Conservation (phyloP, 1,284 basidiomycete species). For the Puccinia novopanici region DNA sequence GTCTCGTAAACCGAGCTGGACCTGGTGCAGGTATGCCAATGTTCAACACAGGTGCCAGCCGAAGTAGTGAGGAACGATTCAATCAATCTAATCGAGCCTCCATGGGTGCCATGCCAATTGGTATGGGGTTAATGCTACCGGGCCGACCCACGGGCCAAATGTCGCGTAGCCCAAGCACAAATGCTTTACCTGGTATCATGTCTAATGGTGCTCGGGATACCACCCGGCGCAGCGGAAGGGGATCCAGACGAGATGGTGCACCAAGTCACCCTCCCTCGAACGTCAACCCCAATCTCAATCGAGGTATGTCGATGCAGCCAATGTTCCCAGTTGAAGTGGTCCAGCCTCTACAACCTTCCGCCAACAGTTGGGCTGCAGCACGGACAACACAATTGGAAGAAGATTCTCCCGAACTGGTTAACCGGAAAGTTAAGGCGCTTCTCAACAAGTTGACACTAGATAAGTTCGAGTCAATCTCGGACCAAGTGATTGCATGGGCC, state of each 20-base stretch:
- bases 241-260: slow-evolving; percentile 28
- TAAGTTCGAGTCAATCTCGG: slow-evolving; percentile 91
- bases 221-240: slow-evolving; percentile 39
- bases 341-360: slow-evolving; percentile 42
- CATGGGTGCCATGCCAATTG: slow-evolving; percentile 45
- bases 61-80: slow-evolving; percentile 45
- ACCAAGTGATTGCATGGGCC: slow-evolving; percentile 89
- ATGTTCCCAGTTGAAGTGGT: slow-evolving; percentile 55
- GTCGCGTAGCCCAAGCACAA: slow-evolving; percentile 38
- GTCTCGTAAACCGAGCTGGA: slow-evolving; percentile 30
- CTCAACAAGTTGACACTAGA: slow-evolving; percentile 97
- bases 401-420: slow-evolving; percentile 78
- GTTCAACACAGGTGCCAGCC: slow-evolving; percentile 25
- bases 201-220: slow-evolving; percentile 43
- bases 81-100: slow-evolving; percentile 37
- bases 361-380: slow-evolving; percentile 42
- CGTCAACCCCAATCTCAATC: slow-evolving; percentile 33
- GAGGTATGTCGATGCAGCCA: slow-evolving; percentile 26
- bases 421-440: slow-evolving; percentile 87
- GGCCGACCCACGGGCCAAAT: slow-evolving; percentile 41
- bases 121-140: slow-evolving; percentile 33
- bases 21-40: slow-evolving; percentile 43
- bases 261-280: not conserved
- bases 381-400: slow-evolving; percentile 53
- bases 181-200: slow-evolving; percentile 46